phyloP scores from a whole-genome alignment of 1,284 basidiomycete species.

The Thelephora terrestris region DNA sequence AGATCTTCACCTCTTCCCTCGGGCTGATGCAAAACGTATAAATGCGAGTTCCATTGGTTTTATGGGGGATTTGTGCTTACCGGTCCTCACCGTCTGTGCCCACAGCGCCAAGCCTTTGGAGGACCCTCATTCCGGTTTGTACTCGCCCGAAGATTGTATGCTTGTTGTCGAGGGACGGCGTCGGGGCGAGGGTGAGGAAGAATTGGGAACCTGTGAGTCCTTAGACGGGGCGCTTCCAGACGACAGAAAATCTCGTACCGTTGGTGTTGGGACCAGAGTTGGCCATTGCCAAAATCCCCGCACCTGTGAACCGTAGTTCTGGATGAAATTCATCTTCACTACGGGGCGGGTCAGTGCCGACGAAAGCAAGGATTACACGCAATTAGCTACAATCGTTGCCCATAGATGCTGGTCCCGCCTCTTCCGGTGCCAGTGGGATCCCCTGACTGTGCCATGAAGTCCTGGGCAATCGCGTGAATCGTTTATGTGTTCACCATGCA shows the following conservation, averaged over 20 bases:
- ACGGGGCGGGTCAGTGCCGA: background rate
- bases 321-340: slow-evolving; percentile 83
- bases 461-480: slow-evolving; percentile 33
- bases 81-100: slow-evolving; percentile 70
- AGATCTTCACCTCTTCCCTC: slow-evolving; percentile 70
- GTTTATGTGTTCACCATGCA: background rate
- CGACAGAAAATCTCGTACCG: slow-evolving; percentile 36
- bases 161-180: slow-evolving; percentile 87
- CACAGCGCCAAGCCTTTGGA: slow-evolving; percentile 75
- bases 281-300: slow-evolving; percentile 94
- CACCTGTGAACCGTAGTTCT: slow-evolving; percentile 88
- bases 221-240: slow-evolving; percentile 4
- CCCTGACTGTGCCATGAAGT: slow-evolving; percentile 94
- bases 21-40: slow-evolving; percentile 38
- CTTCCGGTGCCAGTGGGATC: slow-evolving; percentile 93
- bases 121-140: slow-evolving; percentile 76
- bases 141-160: slow-evolving; percentile 93
- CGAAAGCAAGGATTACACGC: background rate
- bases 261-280: slow-evolving; percentile 93
- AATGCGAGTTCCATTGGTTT: slow-evolving; percentile 8
- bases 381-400: slow-evolving; percentile 69
- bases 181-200: slow-evolving; percentile 84
- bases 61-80: slow-evolving; percentile 31
- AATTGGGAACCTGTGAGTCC: slow-evolving; percentile 75
- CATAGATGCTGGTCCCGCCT: slow-evolving; percentile 90